Conservation (phyloP, 139 green algal genomes). For the Deuterostichococcus epilithicus region DNA sequence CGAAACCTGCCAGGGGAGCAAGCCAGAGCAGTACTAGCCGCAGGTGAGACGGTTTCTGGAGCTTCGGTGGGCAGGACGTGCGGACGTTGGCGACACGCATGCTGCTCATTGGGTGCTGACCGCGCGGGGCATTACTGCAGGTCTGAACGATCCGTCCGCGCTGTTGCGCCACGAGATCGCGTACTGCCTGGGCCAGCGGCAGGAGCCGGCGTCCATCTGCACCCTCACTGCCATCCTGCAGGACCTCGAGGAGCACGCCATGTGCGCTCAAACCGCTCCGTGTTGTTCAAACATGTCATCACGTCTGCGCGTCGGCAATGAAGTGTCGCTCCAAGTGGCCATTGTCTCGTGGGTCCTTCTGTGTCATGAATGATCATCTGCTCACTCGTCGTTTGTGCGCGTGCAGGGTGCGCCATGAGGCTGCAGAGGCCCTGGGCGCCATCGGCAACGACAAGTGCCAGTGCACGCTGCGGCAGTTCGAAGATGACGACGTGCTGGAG, state of each 20-base stretch:
- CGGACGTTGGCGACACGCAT: neutral
- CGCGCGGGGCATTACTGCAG: conserved; percentile 26
- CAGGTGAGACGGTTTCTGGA: conserved; percentile 32
- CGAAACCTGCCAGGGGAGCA: conserved; percentile 49
- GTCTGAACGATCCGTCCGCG: conserved; percentile 65
- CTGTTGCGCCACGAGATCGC: conserved; percentile 90
- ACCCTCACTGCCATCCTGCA: conserved; percentile 54
- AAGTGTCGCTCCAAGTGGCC: too few species aligned
- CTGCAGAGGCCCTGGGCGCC: conserved; percentile 82
- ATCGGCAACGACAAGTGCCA: conserved; percentile 73
- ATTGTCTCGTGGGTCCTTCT: neutral
- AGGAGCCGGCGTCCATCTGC: conserved; percentile 64
- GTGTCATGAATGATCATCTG: neutral
- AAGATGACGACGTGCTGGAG: conserved; percentile 50
- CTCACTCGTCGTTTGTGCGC: too few species aligned
- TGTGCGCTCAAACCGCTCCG: conserved; percentile 47
- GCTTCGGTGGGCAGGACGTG: neutral
- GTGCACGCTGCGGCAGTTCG: conserved; percentile 48
- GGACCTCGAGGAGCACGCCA: conserved; percentile 66
- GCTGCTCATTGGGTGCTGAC: neutral
- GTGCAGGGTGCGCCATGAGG: conserved; percentile 84
- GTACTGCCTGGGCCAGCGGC: conserved; percentile 85
- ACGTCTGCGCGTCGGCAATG: too few species aligned
- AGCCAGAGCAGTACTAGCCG: conserved; percentile 54
- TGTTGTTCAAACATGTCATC: too few species aligned